Percentiles rank a stretch among this genome's conserved stretches.
phyloP scores from a whole-genome alignment of 208 protist species.

The Naegleria gruberi region DNA sequence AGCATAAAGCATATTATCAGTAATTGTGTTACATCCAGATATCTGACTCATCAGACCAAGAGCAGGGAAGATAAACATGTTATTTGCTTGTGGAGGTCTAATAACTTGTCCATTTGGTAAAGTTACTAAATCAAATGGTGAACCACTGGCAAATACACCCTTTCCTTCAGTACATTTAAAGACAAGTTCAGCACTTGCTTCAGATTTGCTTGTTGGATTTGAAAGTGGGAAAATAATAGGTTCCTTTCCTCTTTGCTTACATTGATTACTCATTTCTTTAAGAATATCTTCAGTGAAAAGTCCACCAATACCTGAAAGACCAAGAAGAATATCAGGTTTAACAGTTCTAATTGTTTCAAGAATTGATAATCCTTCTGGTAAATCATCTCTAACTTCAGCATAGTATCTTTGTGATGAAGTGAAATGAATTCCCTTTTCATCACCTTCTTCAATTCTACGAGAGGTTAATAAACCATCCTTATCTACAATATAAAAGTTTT shows the following conservation, averaged over 20 bases:
- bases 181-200: constrained; percentile 76
- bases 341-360: constrained; percentile 66
- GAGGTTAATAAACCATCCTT: not conserved
- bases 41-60: not conserved
- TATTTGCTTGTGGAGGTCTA: not conserved
- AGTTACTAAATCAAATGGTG: constrained; percentile 77
- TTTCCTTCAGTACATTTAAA: constrained; percentile 81
- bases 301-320: constrained; percentile 73
- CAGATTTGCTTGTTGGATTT: constrained; percentile 77
- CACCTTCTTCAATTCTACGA: not conserved
- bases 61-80: not conserved
- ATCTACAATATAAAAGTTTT: not conserved
- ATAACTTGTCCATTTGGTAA: constrained; percentile 43
- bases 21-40: not conserved
- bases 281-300: constrained; percentile 86
- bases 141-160: constrained; percentile 85
- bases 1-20: constrained; percentile 6
- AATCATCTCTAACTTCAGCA: constrained; percentile 58
- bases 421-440: not conserved
- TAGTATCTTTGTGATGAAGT: not conserved
- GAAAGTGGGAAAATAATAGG: constrained; percentile 93
- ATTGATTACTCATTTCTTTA: constrained; percentile 57
- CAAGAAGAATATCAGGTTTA: constrained; percentile 87
- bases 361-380: constrained; percentile 52
- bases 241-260: constrained; percentile 33